Evolutionary conservation across 306 rosid genomes (phyloP).

Genomic region (Casuarina equisetifolia): DNA sequence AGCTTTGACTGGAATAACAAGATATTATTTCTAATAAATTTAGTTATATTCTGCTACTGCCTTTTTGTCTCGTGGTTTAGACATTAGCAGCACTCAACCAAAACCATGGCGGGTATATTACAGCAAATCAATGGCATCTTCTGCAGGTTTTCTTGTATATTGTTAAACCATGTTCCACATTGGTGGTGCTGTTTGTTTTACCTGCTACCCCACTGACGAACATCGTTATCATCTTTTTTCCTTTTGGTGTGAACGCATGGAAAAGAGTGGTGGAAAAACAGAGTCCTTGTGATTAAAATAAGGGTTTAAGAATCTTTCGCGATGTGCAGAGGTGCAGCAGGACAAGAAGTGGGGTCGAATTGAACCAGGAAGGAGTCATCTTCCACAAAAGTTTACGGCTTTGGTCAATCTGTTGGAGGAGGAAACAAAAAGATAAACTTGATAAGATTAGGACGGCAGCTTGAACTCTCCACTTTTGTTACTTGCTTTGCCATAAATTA

Average conservation of each 20-base stretch:
- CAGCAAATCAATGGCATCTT: neutral
- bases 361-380: neutral
- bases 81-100: no score
- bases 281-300: neutral
- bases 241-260: conserved; percentile 8
- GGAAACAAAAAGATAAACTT: no score
- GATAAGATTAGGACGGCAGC: no score
- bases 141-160: neutral
- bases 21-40: no score
- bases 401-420: neutral
- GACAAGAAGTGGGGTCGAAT: neutral
- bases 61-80: no score
- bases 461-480: no score
- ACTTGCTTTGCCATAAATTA: neutral
- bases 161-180: neutral
- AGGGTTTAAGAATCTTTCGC: neutral
- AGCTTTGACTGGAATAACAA: no score
- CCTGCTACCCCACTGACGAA: neutral
- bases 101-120: neutral
- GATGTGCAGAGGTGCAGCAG: neutral
- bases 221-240: neutral
- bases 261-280: neutral
- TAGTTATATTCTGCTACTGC: no score
- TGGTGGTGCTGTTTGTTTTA: neutral
- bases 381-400: neutral